A percentile compares a stretch with the other conserved stretches of the same genome.
phyloP scores from a whole-genome alignment of 2,329 filamentous ascomycete species.

The Fusarium sambucinum region DNA sequence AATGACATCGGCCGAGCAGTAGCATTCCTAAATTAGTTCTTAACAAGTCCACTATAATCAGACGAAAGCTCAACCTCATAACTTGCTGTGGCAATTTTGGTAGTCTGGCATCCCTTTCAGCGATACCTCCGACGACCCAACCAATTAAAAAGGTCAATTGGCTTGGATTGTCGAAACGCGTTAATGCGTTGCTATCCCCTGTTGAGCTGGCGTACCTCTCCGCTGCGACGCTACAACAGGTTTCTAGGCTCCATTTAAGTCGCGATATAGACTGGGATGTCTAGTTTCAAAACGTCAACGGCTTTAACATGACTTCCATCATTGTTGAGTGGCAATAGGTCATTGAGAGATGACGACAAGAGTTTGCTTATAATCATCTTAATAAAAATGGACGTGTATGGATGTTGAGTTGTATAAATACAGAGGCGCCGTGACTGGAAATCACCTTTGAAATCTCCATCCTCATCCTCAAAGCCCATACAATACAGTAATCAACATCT shows the following conservation, averaged over 20 bases:
- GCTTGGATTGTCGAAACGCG: slow-evolving; percentile 15
- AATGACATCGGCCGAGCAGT: slow-evolving; percentile 28
- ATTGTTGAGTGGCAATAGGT: slow-evolving; percentile 3
- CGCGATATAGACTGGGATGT: slow-evolving; percentile 31
- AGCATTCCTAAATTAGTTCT: not conserved
- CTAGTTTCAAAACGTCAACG: slow-evolving; percentile 28
- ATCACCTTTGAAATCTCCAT: not conserved
- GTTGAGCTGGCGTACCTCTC: slow-evolving; percentile 33
- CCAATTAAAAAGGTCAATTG: slow-evolving; percentile 16
- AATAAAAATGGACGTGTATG: slow-evolving; percentile 6
- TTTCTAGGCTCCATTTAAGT: slow-evolving; percentile 21
- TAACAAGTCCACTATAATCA: not conserved
- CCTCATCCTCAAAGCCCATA: not conserved
- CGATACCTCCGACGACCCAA: slow-evolving; percentile 18
- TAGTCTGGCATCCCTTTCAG: slow-evolving; percentile 20
- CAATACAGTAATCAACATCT: not conserved
- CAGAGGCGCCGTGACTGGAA: not conserved
- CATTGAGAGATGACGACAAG: slow-evolving; percentile 34
- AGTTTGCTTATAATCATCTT: not conserved
- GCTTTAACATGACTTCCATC: slow-evolving; percentile 6
- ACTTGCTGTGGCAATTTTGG: slow-evolving; percentile 24
- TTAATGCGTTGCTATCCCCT: slow-evolving; percentile 35
- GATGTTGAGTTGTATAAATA: slow-evolving; percentile 27
- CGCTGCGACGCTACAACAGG: slow-evolving; percentile 39
- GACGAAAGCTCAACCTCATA: not conserved